phyloP scores from a whole-genome alignment of 1,284 basidiomycete species.

The Termitomyces sp. region DNA sequence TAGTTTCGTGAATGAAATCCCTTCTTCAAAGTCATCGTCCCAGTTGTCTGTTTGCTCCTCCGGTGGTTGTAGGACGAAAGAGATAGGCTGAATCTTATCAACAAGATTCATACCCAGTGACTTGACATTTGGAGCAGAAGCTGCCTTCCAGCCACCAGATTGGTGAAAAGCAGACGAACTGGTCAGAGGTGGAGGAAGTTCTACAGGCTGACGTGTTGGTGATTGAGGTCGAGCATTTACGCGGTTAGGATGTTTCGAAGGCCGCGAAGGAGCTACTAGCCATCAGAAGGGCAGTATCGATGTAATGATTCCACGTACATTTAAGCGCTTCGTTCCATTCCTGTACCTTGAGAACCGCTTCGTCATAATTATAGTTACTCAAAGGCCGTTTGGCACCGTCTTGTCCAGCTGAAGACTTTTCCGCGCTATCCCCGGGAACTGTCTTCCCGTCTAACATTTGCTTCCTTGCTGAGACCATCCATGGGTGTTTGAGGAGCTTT shows the following conservation, averaged over 20 bases:
- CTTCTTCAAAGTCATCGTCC: conserved; percentile 97
- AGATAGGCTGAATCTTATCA: conserved; percentile 55
- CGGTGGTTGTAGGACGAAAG: conserved; percentile 56
- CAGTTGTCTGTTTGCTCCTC: conserved; percentile 91
- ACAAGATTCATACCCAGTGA: conserved; percentile 35
- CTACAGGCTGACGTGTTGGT: conserved; percentile 29
- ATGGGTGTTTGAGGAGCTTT: conserved; percentile 89
- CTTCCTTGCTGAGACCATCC: conserved; percentile 87
- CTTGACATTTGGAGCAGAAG: conserved; percentile 28
- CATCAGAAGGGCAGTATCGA: conserved; percentile 9
- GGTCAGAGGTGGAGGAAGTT: conserved; percentile 24
- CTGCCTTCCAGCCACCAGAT: conserved; percentile 29
- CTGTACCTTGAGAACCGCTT: conserved; percentile 91
- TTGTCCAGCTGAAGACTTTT: conserved; percentile 29
- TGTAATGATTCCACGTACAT: conserved; percentile 45
- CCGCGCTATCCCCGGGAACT: conserved; percentile 22
- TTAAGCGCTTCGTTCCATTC: conserved; percentile 98
- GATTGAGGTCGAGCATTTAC: conserved; percentile 35
- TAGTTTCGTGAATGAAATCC: conserved; percentile 81
- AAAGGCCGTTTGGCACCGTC: conserved; percentile 44
- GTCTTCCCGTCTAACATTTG: conserved; percentile 52
- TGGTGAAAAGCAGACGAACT: conserved; percentile 24
- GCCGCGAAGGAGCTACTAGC: conserved; percentile 47
- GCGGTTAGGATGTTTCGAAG: conserved; percentile 56
- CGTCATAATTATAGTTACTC: conserved; percentile 85